These are phyloP conservation scores for Collybia nuda DNA, from an alignment of 768 basidiomycete species.

Conservation along the genomic window DNA sequence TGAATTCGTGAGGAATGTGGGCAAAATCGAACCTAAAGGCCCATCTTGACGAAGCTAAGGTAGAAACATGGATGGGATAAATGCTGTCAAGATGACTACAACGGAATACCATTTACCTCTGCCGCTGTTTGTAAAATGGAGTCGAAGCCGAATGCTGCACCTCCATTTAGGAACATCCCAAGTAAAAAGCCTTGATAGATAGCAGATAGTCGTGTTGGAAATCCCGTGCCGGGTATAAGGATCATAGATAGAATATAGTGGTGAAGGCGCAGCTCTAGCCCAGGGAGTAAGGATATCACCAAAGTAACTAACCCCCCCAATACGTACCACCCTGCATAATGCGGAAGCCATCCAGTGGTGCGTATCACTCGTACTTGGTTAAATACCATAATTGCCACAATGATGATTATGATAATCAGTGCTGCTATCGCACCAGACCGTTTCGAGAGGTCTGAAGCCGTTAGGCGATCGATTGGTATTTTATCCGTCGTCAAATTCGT, in stretches of 20 bases:
- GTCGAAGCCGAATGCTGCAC: constrained; percentile 77
- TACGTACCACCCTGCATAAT: constrained; percentile 75
- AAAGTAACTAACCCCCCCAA: constrained; percentile 64
- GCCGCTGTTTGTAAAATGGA: constrained; percentile 75
- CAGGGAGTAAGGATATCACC: constrained; percentile 69
- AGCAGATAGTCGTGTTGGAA: constrained; percentile 77
- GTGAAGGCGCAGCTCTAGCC: constrained; percentile 69
- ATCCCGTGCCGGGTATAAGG: constrained; percentile 75
- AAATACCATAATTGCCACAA: constrained; percentile 56
- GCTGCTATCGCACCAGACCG: constrained; percentile 68
- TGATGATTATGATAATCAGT: constrained; percentile 65
- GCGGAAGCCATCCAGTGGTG: constrained; percentile 80
- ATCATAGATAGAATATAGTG: constrained; percentile 81
- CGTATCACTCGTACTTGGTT: constrained; percentile 85
- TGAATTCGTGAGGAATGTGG: constrained; percentile 75
- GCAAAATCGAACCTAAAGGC: constrained; percentile 64
- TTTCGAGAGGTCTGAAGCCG: constrained; percentile 61
- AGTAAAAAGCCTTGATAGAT: constrained; percentile 81
- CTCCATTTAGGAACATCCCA: constrained; percentile 80
- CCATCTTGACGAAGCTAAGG: constrained; percentile 72
- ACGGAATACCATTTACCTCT: constrained; percentile 46
- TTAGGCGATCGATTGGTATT: constrained; percentile 79
- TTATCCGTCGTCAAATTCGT: constrained; percentile 69
- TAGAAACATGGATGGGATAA: constrained; percentile 5
- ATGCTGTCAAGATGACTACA: constrained; percentile 1